phyloP scores from a whole-genome alignment of 1,284 basidiomycete species.

The Chalciporus sp. region DNA sequence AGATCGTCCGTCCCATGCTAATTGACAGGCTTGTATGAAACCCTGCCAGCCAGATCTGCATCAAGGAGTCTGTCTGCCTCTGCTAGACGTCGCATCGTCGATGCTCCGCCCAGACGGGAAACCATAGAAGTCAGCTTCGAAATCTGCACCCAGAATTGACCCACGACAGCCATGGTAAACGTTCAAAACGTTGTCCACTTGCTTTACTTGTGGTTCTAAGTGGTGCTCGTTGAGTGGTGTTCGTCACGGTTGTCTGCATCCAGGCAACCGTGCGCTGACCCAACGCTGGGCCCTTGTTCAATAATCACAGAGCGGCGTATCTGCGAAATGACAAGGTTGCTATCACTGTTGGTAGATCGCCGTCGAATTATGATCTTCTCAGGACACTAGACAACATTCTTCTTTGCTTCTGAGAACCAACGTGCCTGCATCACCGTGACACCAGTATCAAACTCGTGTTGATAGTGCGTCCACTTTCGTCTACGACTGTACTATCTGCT shows the following conservation, averaged over 20 bases:
- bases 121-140: background rate
- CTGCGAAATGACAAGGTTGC: conserved; percentile 8
- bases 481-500: background rate
- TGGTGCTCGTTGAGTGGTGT: no score
- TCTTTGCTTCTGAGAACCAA: background rate
- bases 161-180: background rate
- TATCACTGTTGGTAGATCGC: conserved; percentile 18
- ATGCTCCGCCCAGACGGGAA: conserved; percentile 26
- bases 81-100: conserved; percentile 7
- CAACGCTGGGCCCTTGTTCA: background rate
- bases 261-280: background rate
- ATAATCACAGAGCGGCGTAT: conserved; percentile 11
- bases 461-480: conserved; percentile 10
- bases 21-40: conserved; percentile 8
- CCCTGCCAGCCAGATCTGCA: background rate
- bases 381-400: background rate
- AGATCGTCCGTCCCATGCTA: background rate
- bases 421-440: background rate
- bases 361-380: conserved; percentile 7
- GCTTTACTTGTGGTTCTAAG: background rate
- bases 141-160: background rate
- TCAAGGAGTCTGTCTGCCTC: conserved; percentile 13
- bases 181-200: background rate
- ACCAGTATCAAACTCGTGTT: background rate
- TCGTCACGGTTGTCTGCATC: no score